Base-by-base conservation (phyloP, 1,284 basidiomycete species). In the Trichosporon ovoides region DNA sequence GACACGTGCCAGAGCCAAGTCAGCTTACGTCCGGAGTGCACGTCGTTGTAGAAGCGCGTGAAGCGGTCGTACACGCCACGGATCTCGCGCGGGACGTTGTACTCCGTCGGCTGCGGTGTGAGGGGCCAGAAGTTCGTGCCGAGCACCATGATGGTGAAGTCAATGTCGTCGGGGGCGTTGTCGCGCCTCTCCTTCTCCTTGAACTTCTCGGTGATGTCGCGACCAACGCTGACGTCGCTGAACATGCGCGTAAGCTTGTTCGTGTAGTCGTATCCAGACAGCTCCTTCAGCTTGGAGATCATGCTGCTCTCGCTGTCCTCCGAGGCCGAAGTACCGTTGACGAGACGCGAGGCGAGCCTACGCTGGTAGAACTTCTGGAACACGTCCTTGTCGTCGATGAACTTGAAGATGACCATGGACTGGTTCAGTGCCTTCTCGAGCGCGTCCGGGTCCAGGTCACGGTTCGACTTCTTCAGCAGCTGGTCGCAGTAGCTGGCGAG, bases 281-380 rank as follows among this genome's bases (percentile, higher is more conserved):
- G 88, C 75, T 98, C 96, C 83, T 98, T 99, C 67, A 99, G 80
- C 79, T 97, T 96, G 56, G 93, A 89, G 68, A 98, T 98, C 96
- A 99, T 98, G 77, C 88, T 93, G 31, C 90, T 88, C 75, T 99
- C 96, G 22, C 87, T 88, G 79, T 99, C 96, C 70, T 98, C 95
- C 3, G 94, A 98, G 6, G 93, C 92, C 19, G 93, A 97, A 19
- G 89, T 85, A 34, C 86, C 87, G 68, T 92, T 88, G 65, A 99
- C 94, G 35, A 99, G 85, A 66, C 96, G 91, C 73, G 91, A 91
- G 48, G 93, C 94, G 19, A 99, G 81, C 80, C 95, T 95, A 68
- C 92, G 97, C 46, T 90, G 90, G 81, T 99, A 99, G 83, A 97
- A 99, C 48, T 91, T 92, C 76, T 98, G 95, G 87, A 98, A 99